A percentile compares a stretch with the other conserved stretches of the same genome.
Evolutionary conservation across 352 stramenopile species (phyloP).

Genomic region (Blastocystis sp.): DNA sequence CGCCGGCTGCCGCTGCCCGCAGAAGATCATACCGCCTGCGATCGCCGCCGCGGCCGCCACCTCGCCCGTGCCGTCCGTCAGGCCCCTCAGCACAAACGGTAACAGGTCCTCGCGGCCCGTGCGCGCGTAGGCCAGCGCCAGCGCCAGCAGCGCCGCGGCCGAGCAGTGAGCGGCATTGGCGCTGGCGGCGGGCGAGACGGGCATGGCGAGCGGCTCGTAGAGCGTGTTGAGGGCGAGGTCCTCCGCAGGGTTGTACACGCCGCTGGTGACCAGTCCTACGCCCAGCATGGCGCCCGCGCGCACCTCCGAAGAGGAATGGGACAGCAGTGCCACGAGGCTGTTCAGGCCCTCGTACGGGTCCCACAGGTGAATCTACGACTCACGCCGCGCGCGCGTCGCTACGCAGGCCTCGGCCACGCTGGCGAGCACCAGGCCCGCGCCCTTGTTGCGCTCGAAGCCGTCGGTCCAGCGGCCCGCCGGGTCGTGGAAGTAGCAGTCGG

Average conservation of each 20-base stretch:
- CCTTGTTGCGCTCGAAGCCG: slow-evolving; percentile 57
- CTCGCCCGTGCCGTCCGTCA: not conserved
- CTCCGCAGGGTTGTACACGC: not conserved
- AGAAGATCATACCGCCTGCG: slow-evolving; percentile 51
- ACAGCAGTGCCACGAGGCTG: slow-evolving; percentile 21
- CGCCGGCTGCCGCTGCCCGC: not conserved
- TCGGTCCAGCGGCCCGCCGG: slow-evolving; percentile 36
- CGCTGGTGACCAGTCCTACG: slow-evolving; percentile 20
- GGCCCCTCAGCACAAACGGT: slow-evolving; percentile 21
- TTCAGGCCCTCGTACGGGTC: slow-evolving; percentile 46
- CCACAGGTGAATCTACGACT: slow-evolving; percentile 14
- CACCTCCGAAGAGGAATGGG: not conserved
- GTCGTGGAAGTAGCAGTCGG: slow-evolving; percentile 49
- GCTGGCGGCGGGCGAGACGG: not conserved
- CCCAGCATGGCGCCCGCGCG: slow-evolving; percentile 20
- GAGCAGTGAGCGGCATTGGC: not conserved
- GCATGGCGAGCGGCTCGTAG: not conserved
- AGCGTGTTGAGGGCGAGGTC: slow-evolving; percentile 48
- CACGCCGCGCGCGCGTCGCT: not conserved
- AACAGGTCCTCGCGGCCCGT: not conserved
- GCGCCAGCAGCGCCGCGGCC: slow-evolving; percentile 19
- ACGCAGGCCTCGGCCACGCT: not conserved
- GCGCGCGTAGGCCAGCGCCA: slow-evolving; percentile 10
- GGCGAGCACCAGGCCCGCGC: slow-evolving; percentile 27
- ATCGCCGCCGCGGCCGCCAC: not conserved